Conservation (phyloP, 805 yeast species). For the Saturnispora sanitii region DNA sequence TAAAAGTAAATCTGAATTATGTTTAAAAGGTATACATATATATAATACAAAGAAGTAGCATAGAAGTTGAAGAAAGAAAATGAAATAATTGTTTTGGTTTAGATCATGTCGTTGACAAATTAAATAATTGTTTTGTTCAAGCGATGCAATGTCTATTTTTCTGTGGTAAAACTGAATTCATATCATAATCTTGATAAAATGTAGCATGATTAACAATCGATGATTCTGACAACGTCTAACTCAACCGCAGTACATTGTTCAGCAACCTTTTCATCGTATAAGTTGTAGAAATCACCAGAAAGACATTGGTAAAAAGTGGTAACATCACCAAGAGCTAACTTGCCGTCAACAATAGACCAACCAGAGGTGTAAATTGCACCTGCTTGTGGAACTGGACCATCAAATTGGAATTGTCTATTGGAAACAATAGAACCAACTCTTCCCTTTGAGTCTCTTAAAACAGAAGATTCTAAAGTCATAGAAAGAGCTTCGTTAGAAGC, state of each 20-base stretch:
- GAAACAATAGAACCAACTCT: slow-evolving; percentile 75
- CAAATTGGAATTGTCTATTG: slow-evolving; percentile 73
- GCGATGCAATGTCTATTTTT: slow-evolving; percentile 2
- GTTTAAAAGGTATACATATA: not conserved
- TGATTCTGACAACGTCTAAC: slow-evolving; percentile 48
- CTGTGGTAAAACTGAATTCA: slow-evolving; percentile 4
- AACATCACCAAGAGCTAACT: slow-evolving; percentile 53
- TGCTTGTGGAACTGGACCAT: slow-evolving; percentile 77
- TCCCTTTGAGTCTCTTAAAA: slow-evolving; percentile 48
- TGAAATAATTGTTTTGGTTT: not conserved
- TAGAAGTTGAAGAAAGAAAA: not conserved
- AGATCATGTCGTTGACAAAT: not conserved
- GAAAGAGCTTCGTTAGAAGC: slow-evolving; percentile 40
- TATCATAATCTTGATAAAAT: not conserved
- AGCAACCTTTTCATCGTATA: slow-evolving; percentile 57
- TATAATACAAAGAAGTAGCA: not conserved
- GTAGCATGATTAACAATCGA: slow-evolving; percentile 33
- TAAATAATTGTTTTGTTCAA: not conserved
- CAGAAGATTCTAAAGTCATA: slow-evolving; percentile 40
- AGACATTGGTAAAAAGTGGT: slow-evolving; percentile 64
- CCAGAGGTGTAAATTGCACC: slow-evolving; percentile 60
- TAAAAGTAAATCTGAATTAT: not conserved
- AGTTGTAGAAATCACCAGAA: slow-evolving; percentile 70
- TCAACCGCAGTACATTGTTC: slow-evolving; percentile 54
- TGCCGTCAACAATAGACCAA: slow-evolving; percentile 49